Conservation (phyloP, 495 filamentous ascomycete genomes). For the Aspergillus affinis region DNA sequence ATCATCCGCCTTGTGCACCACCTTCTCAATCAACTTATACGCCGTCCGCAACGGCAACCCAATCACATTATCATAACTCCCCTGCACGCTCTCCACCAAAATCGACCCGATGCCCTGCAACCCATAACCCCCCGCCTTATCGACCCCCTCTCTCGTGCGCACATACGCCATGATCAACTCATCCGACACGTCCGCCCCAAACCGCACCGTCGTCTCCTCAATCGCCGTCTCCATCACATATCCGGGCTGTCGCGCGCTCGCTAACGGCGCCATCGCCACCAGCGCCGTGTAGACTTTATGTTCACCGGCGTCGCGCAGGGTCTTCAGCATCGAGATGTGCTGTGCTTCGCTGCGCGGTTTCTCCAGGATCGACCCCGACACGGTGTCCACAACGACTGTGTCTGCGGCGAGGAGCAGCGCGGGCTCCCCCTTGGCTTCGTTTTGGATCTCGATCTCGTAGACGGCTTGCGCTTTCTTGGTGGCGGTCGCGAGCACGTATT, state of each 20-base stretch:
- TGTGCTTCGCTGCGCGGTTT: conserved; percentile 81
- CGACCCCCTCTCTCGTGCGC: conserved; percentile 83
- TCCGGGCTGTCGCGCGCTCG: conserved; percentile 73
- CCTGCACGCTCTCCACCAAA: conserved; percentile 84
- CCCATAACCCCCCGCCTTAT: conserved; percentile 96
- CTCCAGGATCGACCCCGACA: conserved; percentile 72
- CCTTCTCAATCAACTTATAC: conserved; percentile 81
- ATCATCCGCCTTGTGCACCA: conserved; percentile 57
- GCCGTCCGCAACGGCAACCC: conserved; percentile 85
- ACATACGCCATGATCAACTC: conserved; percentile 87
- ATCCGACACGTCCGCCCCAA: conserved; percentile 72
- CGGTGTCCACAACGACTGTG: conserved; percentile 74
- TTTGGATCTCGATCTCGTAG: conserved; percentile 66
- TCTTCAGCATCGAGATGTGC: conserved; percentile 78
- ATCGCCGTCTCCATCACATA: conserved; percentile 78
- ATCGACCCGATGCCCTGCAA: conserved; percentile 86
- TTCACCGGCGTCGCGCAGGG: conserved; percentile 66
- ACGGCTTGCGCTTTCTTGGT: conserved; percentile 76
- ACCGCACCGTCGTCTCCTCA: conserved; percentile 84
- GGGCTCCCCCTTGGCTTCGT: conserved; percentile 63
- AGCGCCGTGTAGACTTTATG: conserved; percentile 87
- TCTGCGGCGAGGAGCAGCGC: conserved; percentile 88
- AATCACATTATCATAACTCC: conserved; percentile 90
- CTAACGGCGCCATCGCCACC: conserved; percentile 74
- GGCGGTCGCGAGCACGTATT: conserved; percentile 89